Evolutionary conservation across 2,329 filamentous ascomycete genomes (phyloP), one percentile per base, ranked within the genome.

Genomic region (Epichloe gansuensis): DNA sequence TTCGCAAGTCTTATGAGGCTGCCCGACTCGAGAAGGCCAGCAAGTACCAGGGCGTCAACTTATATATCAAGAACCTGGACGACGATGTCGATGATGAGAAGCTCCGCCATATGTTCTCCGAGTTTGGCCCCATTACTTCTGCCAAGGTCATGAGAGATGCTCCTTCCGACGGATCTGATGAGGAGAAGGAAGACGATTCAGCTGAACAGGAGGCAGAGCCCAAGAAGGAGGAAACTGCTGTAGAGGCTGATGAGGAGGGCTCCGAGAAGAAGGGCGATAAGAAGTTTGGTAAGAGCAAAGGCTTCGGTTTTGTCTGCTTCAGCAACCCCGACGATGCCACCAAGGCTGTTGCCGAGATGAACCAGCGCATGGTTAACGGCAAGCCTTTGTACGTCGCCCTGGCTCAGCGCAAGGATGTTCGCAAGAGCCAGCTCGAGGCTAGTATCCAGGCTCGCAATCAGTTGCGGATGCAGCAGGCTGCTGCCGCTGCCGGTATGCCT

Each of bases 281-380:
- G 70, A 83, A 79, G 75, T 80, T 95, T 56, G 93, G 93, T 70
- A 97, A 97, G 87, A 95, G 90, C 85, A 98, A 97, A 81, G 93
- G 93, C 70, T 98, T 98, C 70, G 93, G 93, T 64, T 98, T 98
- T 72, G 93, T 98, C 67, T 98, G 93, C 86, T 98, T 98, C 79
- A 93, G 88, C 81, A 97, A 95, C 80, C 91, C 93, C 56, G 93
- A 98, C 65, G 93, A 98, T 71, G 93, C 93, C 60, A 96, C 91
- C 75, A 97, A 97, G 83, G 93, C 93, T 59, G 91, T 98, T 59
- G 90, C 91, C 56, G 93, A 98, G 74, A 96, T 97, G 89, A 98
- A 98, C 80, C 91, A 97, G 80, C 90, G 93, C 72, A 98, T 98
- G 93, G 80, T 97, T 62, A 86, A 91, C 71, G 82, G 81, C 75